A percentile compares a stretch with the other conserved stretches of the same genome.
Conservation (phyloP, 208 protist species). For the Leishmania turanica region DNA sequence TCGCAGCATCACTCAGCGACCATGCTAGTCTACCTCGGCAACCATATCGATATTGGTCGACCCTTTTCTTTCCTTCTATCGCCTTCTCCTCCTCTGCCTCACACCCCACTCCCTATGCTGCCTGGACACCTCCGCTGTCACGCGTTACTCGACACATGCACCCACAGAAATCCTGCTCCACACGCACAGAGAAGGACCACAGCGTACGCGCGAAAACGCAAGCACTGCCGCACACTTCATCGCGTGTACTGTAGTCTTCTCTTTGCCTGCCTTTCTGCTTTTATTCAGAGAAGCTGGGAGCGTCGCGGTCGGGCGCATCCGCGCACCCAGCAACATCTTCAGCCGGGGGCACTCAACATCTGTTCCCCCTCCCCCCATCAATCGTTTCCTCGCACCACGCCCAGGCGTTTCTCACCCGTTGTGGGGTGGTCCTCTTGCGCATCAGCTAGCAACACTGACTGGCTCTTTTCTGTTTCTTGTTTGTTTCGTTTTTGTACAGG, state of each 20-base stretch:
- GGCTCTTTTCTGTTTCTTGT: background rate
- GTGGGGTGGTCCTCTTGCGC: background rate
- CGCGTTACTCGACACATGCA: background rate
- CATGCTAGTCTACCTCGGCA: background rate
- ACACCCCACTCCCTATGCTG: background rate
- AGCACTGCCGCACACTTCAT: background rate
- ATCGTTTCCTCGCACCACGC: background rate
- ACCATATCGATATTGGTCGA: background rate
- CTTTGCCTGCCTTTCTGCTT: background rate
- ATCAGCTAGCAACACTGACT: background rate
- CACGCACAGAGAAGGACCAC: background rate
- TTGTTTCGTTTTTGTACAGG: background rate
- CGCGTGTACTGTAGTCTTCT: no score
- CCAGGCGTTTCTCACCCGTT: background rate
- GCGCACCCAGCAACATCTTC: background rate
- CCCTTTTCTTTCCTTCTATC: background rate
- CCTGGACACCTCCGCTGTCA: background rate
- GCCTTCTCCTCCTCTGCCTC: background rate
- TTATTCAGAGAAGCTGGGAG: background rate
- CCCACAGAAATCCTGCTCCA: no score
- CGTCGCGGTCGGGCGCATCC: background rate
- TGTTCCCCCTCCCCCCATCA: background rate
- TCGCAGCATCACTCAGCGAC: background rate
- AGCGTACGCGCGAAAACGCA: background rate
- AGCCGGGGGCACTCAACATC: background rate